Conservation (phyloP, 495 filamentous ascomycete genomes). For the Cercophora scortea region DNA sequence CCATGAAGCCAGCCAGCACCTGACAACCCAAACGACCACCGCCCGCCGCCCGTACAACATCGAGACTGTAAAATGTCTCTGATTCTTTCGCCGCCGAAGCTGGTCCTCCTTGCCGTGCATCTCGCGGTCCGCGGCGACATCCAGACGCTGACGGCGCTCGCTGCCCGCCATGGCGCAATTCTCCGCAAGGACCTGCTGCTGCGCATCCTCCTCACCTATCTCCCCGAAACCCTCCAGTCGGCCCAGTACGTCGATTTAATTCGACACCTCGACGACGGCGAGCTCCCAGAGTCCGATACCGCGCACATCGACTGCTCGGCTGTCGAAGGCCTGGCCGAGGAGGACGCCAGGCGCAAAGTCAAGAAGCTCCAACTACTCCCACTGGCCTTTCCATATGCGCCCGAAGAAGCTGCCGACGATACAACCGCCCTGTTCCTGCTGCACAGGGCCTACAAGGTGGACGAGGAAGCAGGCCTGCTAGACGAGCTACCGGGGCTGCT, state of each 20-base stretch:
- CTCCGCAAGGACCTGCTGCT: constrained; percentile 62
- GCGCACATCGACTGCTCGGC: constrained; percentile 47
- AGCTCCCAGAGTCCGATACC: constrained; percentile 19
- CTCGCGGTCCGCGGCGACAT: constrained; percentile 52
- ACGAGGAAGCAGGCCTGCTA: constrained; percentile 70
- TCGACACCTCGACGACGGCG: constrained; percentile 42
- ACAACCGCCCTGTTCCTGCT: constrained; percentile 63
- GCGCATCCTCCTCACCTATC: constrained; percentile 74
- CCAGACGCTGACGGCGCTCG: constrained; percentile 51
- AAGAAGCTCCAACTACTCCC: constrained; percentile 62
- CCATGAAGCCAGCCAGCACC: constrained; percentile 4
- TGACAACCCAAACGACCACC: constrained; percentile 19
- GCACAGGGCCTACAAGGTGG: constrained; percentile 66
- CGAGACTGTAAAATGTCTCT: constrained; percentile 24
- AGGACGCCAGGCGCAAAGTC: constrained; percentile 59
- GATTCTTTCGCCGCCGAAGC: constrained; percentile 50
- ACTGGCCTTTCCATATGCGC: constrained; percentile 42
- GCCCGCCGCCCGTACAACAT: constrained; percentile 16
- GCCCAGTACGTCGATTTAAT: constrained; percentile 55
- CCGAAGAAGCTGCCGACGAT: constrained; percentile 43
- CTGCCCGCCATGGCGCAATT: constrained; percentile 45
- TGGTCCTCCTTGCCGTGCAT: constrained; percentile 55
- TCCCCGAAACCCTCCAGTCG: constrained; percentile 70
- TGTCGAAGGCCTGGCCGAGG: constrained; percentile 54
- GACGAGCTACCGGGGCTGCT: constrained; percentile 64